phyloP scores from a whole-genome alignment of 1,284 basidiomycete genomes.

The Pseudozyma hubeiensis region DNA sequence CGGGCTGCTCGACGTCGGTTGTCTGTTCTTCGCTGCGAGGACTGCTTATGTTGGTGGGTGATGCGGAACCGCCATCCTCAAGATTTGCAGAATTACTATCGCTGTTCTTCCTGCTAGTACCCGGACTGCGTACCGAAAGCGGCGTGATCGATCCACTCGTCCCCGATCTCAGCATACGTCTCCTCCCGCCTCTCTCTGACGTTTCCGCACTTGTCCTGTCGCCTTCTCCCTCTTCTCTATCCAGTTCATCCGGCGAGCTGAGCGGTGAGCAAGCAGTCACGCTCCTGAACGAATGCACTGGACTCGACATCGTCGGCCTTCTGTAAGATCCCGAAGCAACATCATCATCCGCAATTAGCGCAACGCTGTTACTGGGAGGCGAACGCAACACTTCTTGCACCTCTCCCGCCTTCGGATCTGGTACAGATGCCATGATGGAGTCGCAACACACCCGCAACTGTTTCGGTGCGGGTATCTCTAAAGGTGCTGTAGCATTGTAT shows the following conservation, averaged over 20 bases:
- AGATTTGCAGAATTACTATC: neutral
- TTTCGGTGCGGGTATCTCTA: too few species aligned
- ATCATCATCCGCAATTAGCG: constrained; percentile 25
- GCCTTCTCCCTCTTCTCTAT: neutral
- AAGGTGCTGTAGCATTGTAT: too few species aligned
- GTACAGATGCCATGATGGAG: neutral
- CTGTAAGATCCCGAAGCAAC: constrained; percentile 32
- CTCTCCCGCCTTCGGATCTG: constrained; percentile 3
- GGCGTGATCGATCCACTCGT: constrained; percentile 40
- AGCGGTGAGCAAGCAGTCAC: constrained; percentile 39
- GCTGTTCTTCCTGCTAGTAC: constrained; percentile 14
- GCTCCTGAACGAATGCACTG: constrained; percentile 13
- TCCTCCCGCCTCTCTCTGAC: constrained; percentile 19
- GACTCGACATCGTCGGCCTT: constrained; percentile 16
- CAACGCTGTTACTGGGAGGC: neutral
- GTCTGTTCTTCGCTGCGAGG: neutral
- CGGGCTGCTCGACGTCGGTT: neutral
- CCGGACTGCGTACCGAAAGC: constrained; percentile 11
- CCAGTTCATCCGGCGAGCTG: constrained; percentile 25
- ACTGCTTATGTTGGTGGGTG: neutral
- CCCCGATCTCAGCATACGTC: constrained; percentile 28
- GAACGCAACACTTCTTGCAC: constrained; percentile 23
- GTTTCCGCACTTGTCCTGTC: neutral
- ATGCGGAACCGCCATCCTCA: neutral
- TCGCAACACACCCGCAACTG: too few species aligned